Conservation (phyloP, 306 rosid genomes). For the Prunus mongolica region DNA sequence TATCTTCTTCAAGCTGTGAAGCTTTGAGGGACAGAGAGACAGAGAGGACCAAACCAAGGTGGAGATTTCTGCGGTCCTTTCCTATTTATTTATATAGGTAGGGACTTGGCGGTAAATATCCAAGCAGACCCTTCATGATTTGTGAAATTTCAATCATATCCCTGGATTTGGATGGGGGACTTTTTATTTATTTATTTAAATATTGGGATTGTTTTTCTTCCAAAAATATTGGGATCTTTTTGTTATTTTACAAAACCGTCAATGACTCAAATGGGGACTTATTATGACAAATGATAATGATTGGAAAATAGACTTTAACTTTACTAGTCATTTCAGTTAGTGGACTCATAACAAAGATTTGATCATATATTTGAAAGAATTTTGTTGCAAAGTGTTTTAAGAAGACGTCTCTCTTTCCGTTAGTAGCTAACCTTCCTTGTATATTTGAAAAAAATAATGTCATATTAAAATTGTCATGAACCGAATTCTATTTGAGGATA, state of each 20-base stretch:
- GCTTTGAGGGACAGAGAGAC: background rate
- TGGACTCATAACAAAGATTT: no score
- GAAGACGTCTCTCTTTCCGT: background rate
- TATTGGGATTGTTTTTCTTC: background rate
- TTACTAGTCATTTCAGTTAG: background rate
- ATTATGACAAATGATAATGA: background rate
- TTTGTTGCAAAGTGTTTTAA: no score
- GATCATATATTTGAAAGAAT: no score
- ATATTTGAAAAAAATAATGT: no score
- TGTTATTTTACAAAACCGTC: background rate
- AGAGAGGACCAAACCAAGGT: background rate
- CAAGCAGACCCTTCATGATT: conserved; percentile 8
- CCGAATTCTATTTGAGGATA: background rate
- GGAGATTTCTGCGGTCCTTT: background rate
- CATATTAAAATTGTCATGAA: no score
- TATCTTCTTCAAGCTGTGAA: conserved; percentile 17
- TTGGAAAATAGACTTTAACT: background rate
- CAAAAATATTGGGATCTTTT: no score
- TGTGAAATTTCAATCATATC: conserved; percentile 4
- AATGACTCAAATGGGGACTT: background rate
- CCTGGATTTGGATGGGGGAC: background rate
- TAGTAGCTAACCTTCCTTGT: background rate
- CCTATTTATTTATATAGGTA: background rate
- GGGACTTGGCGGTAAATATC: conserved; percentile 13
- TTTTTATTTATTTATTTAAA: no score